Evolutionary conservation across 495 filamentous ascomycete genomes (phyloP), one percentile per base, ranked within the genome.

Genomic region (Pseudotulostoma volvatum): DNA sequence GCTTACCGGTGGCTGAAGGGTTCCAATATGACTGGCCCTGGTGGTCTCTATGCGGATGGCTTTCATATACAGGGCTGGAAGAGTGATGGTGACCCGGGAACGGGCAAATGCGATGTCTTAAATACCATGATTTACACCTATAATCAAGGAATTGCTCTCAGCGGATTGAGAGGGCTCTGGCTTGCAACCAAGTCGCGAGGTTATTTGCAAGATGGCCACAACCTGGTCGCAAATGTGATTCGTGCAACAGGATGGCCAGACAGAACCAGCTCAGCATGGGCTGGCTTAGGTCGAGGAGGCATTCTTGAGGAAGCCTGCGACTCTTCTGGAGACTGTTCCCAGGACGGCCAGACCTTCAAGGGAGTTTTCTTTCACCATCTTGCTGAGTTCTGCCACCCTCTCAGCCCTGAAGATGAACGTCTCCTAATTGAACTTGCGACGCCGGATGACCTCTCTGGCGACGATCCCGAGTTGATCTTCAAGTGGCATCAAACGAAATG

Each of bases 301-400:
- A 67, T 94, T 7, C 61, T 97, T 38, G 84, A 93, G 51, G 90
- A 97, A 14, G 55, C 65, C 8, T 96, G 88, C 50, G 90, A 97
- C 54, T 71, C 77, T 1, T 59, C 53, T 13, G 83, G 73, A 2
- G 64, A 55, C 32, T 96, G 87, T 51, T 80, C 74, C 8, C 90
- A 96, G 57, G 70, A 97, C 48, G 70, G 68, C 1, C 86, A 95
- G 49, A 92, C 83, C 0, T 97, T 97, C 67, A 97, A 95, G 50
- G 84, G 86, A 9, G 88, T 93, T 38, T 93, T 84, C 64, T 93
- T 90, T 64, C 74, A 94, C 55, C 88, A 97, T 46, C 65, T 97
- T 1, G 68, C 77, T 0, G 53, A 73, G 2, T 94, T 96, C 56
- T 97, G 90, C 57, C 62, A 67, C 15, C 71, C 72, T 0, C 59